phyloP scores from a whole-genome alignment of 1,284 basidiomycete genomes.

The Gastroboletus turbinatus region DNA sequence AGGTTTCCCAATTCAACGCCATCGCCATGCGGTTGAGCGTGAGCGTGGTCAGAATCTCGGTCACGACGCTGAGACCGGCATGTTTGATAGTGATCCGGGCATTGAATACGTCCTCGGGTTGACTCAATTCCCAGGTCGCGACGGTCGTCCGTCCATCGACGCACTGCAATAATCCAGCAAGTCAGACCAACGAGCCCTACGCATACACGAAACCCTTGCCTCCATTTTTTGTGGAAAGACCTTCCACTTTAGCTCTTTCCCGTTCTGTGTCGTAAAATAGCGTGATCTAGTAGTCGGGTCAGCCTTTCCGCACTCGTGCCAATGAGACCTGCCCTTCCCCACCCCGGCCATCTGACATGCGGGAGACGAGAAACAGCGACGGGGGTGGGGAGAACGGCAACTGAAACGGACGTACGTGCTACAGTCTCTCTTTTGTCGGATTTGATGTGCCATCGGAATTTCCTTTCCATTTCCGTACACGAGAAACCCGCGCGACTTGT shows the following conservation, averaged over 20 bases:
- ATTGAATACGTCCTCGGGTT: slow-evolving; percentile 54
- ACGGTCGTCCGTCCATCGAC: slow-evolving; percentile 54
- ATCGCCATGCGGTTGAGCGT: slow-evolving; percentile 65
- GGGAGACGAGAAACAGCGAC: not conserved
- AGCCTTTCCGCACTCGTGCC: not conserved
- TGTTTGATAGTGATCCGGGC: slow-evolving; percentile 59
- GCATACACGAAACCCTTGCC: slow-evolving; percentile 39
- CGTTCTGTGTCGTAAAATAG: slow-evolving; percentile 67
- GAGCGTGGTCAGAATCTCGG: slow-evolving; percentile 72
- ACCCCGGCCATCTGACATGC: not conserved
- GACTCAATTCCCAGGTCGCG: slow-evolving; percentile 62
- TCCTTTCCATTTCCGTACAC: slow-evolving; percentile 64
- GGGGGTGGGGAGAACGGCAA: too few relatives aligned
- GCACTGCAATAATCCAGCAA: slow-evolving; percentile 41
- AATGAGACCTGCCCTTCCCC: not conserved
- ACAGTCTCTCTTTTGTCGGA: slow-evolving; percentile 54
- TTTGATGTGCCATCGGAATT: slow-evolving; percentile 53
- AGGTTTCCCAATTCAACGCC: slow-evolving; percentile 49
- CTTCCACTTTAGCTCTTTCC: slow-evolving; percentile 71
- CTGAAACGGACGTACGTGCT: slow-evolving; percentile 52
- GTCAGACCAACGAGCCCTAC: not conserved
- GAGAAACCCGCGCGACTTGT: slow-evolving; percentile 56
- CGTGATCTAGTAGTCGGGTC: slow-evolving; percentile 48
- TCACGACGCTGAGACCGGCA: slow-evolving; percentile 56
- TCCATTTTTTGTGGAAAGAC: slow-evolving; percentile 59